Percentiles rank a stretch among this genome's conserved stretches.
phyloP scores from a whole-genome alignment of 345 rosid genomes.

The Hibiscus mutabilis region DNA sequence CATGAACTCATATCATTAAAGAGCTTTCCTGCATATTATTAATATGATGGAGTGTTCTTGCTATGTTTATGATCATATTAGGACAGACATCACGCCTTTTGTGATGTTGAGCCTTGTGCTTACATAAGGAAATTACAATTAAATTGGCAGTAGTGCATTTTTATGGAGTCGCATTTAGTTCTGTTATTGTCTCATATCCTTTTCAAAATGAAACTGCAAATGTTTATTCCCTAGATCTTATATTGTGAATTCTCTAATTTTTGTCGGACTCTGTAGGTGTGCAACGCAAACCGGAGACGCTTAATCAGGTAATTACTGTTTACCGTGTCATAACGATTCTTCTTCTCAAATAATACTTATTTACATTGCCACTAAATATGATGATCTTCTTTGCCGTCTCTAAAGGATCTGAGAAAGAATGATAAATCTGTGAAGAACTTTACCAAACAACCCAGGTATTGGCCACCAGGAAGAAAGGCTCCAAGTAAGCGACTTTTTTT shows the following conservation, averaged over 20 bases:
- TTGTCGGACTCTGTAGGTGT: constrained; percentile 31
- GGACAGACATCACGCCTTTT: neutral
- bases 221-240: neutral
- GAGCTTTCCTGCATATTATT: neutral
- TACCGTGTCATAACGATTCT: neutral
- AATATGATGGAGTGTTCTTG: neutral
- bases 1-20: neutral
- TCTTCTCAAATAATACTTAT: neutral
- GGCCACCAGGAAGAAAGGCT: constrained; percentile 65
- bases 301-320: constrained; percentile 34
- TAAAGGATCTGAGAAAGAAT: constrained; percentile 46
- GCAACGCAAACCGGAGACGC: constrained; percentile 54
- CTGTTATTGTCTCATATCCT: too few relatives aligned
- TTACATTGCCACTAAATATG: neutral
- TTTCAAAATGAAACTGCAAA: neutral
- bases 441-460: constrained; percentile 48
- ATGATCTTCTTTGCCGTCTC: neutral
- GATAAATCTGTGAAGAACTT: constrained; percentile 36
- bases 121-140: neutral
- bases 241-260: constrained; percentile 6
- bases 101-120: neutral
- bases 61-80: neutral
- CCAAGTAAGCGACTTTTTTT: constrained; percentile 48
- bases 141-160: neutral
- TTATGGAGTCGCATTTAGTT: neutral